Conservation (phyloP, 176 grass and related monocot species). For the Lolium rigidum region DNA sequence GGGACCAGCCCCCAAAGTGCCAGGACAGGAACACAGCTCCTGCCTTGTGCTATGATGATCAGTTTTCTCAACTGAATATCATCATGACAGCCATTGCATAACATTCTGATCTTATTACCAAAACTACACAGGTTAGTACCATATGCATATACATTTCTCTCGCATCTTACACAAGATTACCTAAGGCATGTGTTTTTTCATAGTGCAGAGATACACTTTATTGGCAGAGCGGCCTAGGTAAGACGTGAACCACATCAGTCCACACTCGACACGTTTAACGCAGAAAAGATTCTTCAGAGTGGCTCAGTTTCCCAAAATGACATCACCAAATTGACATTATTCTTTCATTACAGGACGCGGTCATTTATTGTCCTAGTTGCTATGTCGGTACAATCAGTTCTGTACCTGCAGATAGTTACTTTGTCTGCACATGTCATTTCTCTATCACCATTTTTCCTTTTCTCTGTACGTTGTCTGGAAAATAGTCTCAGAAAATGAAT, state of each 20-base stretch:
- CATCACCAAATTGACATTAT: conserved; percentile 13
- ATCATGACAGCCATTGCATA: neutral
- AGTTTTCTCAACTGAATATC: neutral
- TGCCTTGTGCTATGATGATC: neutral
- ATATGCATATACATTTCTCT: neutral
- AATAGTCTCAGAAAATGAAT: neutral
- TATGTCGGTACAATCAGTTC: conserved; percentile 31
- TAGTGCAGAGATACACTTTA: neutral
- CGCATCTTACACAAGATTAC: conserved; percentile 29
- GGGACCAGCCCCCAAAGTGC: neutral
- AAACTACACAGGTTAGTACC: neutral
- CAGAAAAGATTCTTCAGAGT: conserved; percentile 22
- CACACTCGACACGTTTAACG: neutral
- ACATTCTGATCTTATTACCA: neutral
- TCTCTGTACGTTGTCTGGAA: neutral
- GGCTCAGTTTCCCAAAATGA: conserved; percentile 35
- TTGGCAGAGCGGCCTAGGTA: conserved; percentile 1
- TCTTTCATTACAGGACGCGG: neutral
- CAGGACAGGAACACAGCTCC: neutral
- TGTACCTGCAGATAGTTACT: conserved; percentile 25
- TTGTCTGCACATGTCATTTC: conserved; percentile 5
- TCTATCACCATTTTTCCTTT: neutral
- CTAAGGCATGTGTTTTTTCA: neutral
- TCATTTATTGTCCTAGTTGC: conserved; percentile 24
- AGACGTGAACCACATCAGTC: conserved; percentile 26